These are phyloP conservation scores for Aspergillus heteromorphus DNA, from an alignment of 495 filamentous ascomycete genomes.

Conservation along the genomic window DNA sequence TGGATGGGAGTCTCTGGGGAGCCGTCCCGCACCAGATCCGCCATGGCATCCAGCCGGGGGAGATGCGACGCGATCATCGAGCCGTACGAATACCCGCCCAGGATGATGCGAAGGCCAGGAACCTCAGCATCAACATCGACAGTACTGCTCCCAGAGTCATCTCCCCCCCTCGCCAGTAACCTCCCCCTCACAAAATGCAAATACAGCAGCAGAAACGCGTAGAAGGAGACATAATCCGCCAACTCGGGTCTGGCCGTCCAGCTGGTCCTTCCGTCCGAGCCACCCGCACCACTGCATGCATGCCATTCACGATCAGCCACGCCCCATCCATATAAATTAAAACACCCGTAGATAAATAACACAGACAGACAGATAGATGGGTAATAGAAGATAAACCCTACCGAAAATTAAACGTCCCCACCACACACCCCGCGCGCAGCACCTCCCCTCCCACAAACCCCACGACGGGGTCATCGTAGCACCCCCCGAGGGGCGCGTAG, in stretches of 20 bases:
- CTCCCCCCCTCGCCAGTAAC: not conserved
- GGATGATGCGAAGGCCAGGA: slow-evolving; percentile 42
- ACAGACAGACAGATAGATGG: not conserved
- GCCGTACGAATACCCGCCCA: slow-evolving; percentile 91
- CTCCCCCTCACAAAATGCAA: slow-evolving; percentile 38
- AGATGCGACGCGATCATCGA: slow-evolving; percentile 72
- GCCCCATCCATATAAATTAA: not conserved
- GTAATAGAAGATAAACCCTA: slow-evolving; percentile 27
- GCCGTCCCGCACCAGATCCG: slow-evolving; percentile 51
- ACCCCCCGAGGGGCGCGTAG: slow-evolving; percentile 82
- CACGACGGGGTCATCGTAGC: slow-evolving; percentile 77
- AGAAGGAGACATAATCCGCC: slow-evolving; percentile 74
- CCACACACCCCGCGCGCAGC: slow-evolving; percentile 61
- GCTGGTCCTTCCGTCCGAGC: slow-evolving; percentile 68
- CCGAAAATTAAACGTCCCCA: slow-evolving; percentile 93
- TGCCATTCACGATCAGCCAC: not conserved
- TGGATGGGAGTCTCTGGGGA: slow-evolving; percentile 48
- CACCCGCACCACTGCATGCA: slow-evolving; percentile 65
- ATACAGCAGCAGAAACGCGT: slow-evolving; percentile 72
- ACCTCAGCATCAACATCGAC: not conserved
- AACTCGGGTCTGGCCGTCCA: slow-evolving; percentile 81
- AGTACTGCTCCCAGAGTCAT: not conserved
- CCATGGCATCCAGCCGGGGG: slow-evolving; percentile 54
- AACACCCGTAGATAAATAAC: not conserved
- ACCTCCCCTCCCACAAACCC: slow-evolving; percentile 56